These are phyloP conservation scores for Laguncularia racemosa DNA, from an alignment of 345 rosid species.

Conservation along the genomic window DNA sequence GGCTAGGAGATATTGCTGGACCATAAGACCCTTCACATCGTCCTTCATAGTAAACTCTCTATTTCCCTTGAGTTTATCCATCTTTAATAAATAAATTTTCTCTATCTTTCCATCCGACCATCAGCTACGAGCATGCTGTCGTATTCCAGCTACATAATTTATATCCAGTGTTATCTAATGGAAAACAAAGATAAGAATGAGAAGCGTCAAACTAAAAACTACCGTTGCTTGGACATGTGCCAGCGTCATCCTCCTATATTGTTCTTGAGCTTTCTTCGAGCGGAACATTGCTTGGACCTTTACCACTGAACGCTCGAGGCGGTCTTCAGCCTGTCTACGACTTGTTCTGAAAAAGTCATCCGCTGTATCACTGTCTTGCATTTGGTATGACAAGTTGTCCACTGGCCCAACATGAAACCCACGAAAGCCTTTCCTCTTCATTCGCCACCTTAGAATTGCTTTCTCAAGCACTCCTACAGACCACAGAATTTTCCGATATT, in stretches of 20 bases:
- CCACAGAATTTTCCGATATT: constrained; percentile 74
- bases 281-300: constrained; percentile 91
- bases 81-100: not conserved
- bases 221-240: constrained; percentile 63
- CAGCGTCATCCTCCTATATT: constrained; percentile 81
- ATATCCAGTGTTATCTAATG: not conserved
- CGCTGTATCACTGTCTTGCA: constrained; percentile 36
- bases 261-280: constrained; percentile 88
- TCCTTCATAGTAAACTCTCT: too few relatives aligned
- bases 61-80: too few relatives aligned
- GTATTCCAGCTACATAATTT: constrained; percentile 60
- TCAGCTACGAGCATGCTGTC: constrained; percentile 26
- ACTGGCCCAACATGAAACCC: constrained; percentile 54
- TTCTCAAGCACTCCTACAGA: constrained; percentile 95
- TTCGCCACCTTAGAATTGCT: constrained; percentile 81
- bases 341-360: constrained; percentile 74
- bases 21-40: too few relatives aligned
- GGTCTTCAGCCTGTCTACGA: constrained; percentile 85
- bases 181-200: not conserved
- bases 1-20: too few relatives aligned
- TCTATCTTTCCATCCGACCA: constrained; percentile 21
- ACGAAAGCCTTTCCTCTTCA: constrained; percentile 76
- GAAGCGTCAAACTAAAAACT: not conserved
- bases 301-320: constrained; percentile 78
- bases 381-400: constrained; percentile 19